Percentiles rank a stretch among this genome's conserved stretches.
These are phyloP conservation scores for Antrodiella citrinella DNA, from an alignment of 768 basidiomycete species.

Conservation along the genomic window DNA sequence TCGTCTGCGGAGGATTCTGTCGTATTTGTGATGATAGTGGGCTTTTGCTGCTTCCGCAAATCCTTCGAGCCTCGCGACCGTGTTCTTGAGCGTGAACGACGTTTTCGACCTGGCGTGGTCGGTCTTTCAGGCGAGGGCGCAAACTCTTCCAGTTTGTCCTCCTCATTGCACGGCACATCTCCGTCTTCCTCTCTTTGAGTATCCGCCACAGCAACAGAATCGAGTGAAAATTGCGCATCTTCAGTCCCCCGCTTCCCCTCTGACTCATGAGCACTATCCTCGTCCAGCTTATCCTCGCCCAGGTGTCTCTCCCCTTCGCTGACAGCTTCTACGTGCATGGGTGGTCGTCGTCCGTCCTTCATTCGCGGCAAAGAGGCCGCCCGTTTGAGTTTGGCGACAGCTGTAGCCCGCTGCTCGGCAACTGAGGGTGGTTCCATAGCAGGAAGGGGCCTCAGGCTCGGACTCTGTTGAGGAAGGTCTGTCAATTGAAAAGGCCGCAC, in stretches of 20 bases:
- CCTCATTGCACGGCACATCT: conserved; percentile 4
- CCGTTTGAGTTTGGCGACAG: conserved; percentile 85
- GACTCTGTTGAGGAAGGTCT: conserved; percentile 18
- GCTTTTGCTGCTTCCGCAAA: conserved; percentile 55
- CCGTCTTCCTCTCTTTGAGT: background rate
- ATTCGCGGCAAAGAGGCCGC: conserved; percentile 87
- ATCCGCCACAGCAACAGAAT: background rate
- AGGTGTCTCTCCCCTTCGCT: conserved; percentile 70
- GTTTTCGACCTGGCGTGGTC: conserved; percentile 43
- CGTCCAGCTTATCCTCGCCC: conserved; percentile 29
- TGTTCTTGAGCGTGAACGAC: conserved; percentile 65
- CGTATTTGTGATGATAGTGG: conserved; percentile 33
- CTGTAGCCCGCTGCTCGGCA: conserved; percentile 78
- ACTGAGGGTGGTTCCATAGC: conserved; percentile 35
- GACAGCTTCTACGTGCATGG: conserved; percentile 76
- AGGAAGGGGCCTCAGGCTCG: conserved; percentile 15
- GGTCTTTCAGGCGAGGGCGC: conserved; percentile 18
- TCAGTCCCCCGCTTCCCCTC: conserved; percentile 25
- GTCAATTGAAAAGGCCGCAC: conserved; percentile 10
- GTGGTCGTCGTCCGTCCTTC: conserved; percentile 84
- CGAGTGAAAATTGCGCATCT: conserved; percentile 5
- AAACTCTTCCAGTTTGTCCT: conserved; percentile 10
- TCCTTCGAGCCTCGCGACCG: conserved; percentile 59
- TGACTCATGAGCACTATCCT: conserved; percentile 21
- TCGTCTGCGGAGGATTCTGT: conserved; percentile 68